Base-by-base conservation (phyloP, 352 stramenopile species). In the Globisporangium paddicum region DNA sequence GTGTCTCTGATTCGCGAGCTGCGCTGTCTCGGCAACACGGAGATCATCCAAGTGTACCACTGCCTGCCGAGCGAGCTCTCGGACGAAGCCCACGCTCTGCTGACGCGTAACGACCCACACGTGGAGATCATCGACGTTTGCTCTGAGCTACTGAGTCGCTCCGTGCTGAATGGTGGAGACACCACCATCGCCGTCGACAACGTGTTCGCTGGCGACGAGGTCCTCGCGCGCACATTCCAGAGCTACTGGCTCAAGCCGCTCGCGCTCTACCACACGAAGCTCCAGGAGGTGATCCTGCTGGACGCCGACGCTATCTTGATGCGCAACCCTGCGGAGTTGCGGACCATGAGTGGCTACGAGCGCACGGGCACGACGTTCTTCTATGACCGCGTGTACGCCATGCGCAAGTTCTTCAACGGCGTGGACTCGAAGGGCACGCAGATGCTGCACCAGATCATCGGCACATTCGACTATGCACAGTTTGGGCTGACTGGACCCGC, bases 81-180 rank as follows among this genome's bases (percentile, higher is more conserved):
- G 0, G 28, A 30, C 5, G 63, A 68, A 11, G 69, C 60, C 6
- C 49, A 59, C 6, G 58, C 63, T 32, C 45, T 86, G 50, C 64
- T 89, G n/a, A 69, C 68, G 11, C 51, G 48, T 18, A 67, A 75
- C 26, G 79, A 89, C 58, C 52, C 48, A 13, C 44, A 57, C 0
- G 54, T 89, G n/a, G 79, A 87, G 64, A 75, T 89, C 62, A 60
- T 90, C 35, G 80, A 90, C 58, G 77, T 85, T 38, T 89, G 77
- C 62, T 58, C 64, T 0, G 66, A 83, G 2, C 26, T 79, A 16
- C 19, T 86, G 10, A 32, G 59, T 4, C 40, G 35, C 44, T 55
- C 55, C 35, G 53, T 34, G 30, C 40, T 51, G 16, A 28, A 47
- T 10, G 40, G 40, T 4, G 53, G 26, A 14, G 62, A 56, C 13